These are phyloP conservation scores for Volvariella surrecta DNA, from an alignment of 1,284 basidiomycete genomes.

Conservation along the genomic window DNA sequence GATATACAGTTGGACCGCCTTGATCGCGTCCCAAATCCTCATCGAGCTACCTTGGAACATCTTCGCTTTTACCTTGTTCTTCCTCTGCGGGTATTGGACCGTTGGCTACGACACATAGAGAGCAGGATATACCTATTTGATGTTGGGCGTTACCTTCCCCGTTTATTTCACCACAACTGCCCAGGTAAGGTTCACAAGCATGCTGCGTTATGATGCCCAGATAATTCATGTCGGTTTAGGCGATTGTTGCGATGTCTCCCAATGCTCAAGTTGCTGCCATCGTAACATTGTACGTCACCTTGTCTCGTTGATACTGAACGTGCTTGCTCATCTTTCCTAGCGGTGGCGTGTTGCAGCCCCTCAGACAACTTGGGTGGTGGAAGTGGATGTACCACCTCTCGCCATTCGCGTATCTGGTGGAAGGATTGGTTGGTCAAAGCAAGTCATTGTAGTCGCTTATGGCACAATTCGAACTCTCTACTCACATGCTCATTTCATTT, in stretches of 20 bases:
- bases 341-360: no score
- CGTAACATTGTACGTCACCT: slow-evolving; percentile 25
- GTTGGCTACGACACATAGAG: slow-evolving; percentile 44
- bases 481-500: no score
- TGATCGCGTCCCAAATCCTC: slow-evolving; percentile 54
- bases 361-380: no score
- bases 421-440: no score
- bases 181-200: slow-evolving; percentile 21
- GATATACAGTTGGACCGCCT: slow-evolving; percentile 80
- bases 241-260: slow-evolving; percentile 59
- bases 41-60: slow-evolving; percentile 65
- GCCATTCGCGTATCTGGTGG: no score
- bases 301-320: no score
- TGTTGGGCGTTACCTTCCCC: slow-evolving; percentile 39
- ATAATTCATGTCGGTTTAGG: slow-evolving; percentile 21
- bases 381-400: slow-evolving; percentile 43
- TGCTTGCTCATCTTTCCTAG: no score
- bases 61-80: slow-evolving; percentile 42
- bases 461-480: no score
- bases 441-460: no score
- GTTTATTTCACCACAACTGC: slow-evolving; percentile 48
- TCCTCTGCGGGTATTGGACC: slow-evolving; percentile 43
- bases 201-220: background rate
- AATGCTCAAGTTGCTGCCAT: slow-evolving; percentile 53
- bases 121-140: no score